A percentile compares a stretch with the other conserved stretches of the same genome.
Evolutionary conservation across 148 eudicot species (phyloP).

Genomic region (Arbutus unedo): DNA sequence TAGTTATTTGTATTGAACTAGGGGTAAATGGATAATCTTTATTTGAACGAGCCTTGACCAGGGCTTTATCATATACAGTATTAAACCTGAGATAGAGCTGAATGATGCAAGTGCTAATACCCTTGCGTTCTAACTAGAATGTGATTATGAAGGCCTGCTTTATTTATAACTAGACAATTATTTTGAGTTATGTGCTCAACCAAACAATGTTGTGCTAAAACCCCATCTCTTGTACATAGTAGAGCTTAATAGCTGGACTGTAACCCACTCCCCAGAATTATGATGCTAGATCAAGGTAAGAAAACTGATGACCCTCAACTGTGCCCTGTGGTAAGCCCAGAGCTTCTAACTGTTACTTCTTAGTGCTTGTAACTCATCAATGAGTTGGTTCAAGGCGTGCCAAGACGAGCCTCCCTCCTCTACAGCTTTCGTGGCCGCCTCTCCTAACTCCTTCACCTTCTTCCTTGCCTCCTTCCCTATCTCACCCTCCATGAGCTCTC

Average conservation of each 20-base stretch:
- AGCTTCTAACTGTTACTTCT: background rate
- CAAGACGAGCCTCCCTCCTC: constrained; percentile 67
- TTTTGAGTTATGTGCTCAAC: no score
- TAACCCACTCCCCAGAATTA: background rate
- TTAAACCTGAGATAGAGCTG: no score
- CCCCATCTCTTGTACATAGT: background rate
- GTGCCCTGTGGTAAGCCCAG: background rate
- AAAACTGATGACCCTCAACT: background rate
- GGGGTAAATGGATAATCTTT: no score
- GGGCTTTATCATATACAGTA: no score
- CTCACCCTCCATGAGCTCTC: constrained; percentile 60
- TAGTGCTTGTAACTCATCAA: constrained; percentile 25
- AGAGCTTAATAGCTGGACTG: background rate
- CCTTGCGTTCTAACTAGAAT: no score
- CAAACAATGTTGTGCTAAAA: no score
- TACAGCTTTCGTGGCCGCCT: constrained; percentile 40
- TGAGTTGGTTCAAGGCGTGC: constrained; percentile 36
- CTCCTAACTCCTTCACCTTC: constrained; percentile 39
- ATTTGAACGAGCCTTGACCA: no score
- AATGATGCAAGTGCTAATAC: no score
- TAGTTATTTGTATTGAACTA: no score
- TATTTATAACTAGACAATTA: no score
- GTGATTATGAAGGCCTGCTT: no score
- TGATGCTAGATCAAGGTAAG: background rate
- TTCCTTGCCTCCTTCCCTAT: constrained; percentile 42